Evolutionary conservation across 768 basidiomycete species (phyloP).

Genomic region (Leccinum boreale): DNA sequence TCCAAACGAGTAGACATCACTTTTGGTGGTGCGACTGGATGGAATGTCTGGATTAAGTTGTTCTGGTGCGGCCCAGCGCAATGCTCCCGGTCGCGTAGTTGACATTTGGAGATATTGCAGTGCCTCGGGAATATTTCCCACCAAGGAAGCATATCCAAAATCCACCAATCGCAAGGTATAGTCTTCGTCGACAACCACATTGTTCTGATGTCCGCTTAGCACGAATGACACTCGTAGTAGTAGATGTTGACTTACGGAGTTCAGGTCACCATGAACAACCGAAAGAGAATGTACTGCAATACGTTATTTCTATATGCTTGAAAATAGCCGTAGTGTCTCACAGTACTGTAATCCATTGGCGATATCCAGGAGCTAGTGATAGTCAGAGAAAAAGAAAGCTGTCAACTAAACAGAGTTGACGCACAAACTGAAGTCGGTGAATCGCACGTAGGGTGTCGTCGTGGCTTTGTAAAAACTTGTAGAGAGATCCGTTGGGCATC

Average conservation of each 20-base stretch:
- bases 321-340: neutral
- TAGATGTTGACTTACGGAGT: neutral
- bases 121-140: neutral
- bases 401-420: neutral
- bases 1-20: neutral
- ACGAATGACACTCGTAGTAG: neutral
- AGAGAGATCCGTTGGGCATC: neutral
- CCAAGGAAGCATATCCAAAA: neutral
- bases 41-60: neutral
- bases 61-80: neutral
- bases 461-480: neutral
- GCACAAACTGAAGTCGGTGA: neutral
- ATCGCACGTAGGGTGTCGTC: neutral
- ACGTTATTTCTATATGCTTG: neutral
- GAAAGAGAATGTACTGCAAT: neutral
- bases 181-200: neutral
- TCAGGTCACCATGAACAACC: neutral
- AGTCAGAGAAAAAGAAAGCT: neutral
- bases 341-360: neutral
- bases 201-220: neutral
- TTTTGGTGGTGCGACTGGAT: neutral
- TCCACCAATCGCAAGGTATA: neutral
- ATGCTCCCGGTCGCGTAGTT: neutral
- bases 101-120: neutral
- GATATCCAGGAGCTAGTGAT: neutral